Base-by-base conservation (phyloP, 805 yeast species). In the Candida qinlingensis region DNA sequence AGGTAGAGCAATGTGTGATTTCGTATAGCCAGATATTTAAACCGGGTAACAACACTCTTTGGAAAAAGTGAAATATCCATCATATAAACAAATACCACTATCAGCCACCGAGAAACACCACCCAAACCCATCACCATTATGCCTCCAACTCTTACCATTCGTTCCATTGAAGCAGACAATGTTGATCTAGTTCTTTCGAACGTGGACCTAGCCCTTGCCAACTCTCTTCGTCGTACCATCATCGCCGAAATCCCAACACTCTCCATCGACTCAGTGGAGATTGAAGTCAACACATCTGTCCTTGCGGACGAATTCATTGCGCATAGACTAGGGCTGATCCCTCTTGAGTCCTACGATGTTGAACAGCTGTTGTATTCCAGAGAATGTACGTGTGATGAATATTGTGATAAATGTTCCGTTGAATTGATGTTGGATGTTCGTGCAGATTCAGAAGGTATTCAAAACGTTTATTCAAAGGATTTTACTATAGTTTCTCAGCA, bases 361-460 rank as follows among this genome's bases (percentile, higher is more conserved):
- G 96, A 89, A 44, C 78, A 83, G 53, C 72, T 92, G 55, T 82
- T 88, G 53, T 92, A 91, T 69, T 84, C 95, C 30, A 79, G 97
- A 64, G 99, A 94, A 66, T 94, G 99, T 68, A 91, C 96, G 40
- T 94, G 99, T 73, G 99, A 94, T 66, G 95, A 91, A 64, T 92
- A 94, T 71, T 94, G 99, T 70, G 91, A 89, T 51, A 85, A 86
- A 67, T 94, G 99, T 71, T 84, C 96, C 4, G 98, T 94, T 27
- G 88, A 85, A 55, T 75, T 94, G 49, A 83, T 85, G 50, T 71
- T 94, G 54, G 83, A 87, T 48, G 99, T 97, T n/a, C 75, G 81
- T 54, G 92, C 97, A 66, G 92, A 87, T 54, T 75, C 87, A 40
- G 97, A 89, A 60, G 81, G 84, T 41, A 87, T 96, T 9, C 86